Percentiles rank a stretch among this genome's conserved stretches.
These are phyloP conservation scores for Raddia distichophylla DNA, from an alignment of 176 grass and related monocot species.

Conservation along the genomic window DNA sequence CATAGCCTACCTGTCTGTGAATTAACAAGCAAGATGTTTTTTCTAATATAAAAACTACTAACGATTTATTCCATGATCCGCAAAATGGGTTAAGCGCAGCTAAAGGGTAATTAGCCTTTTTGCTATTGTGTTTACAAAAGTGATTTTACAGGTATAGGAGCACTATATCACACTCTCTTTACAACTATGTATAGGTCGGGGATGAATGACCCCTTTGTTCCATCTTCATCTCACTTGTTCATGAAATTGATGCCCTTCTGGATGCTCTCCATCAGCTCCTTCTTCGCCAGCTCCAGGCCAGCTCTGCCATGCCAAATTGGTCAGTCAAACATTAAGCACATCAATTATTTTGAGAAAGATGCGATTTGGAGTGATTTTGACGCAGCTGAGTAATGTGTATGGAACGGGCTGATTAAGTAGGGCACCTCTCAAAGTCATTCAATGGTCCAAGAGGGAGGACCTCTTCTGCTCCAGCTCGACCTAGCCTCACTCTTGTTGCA, in stretches of 20 bases:
- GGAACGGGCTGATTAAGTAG: background rate
- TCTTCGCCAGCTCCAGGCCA: slow-evolving; percentile 86
- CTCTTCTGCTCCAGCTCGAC: slow-evolving; percentile 75
- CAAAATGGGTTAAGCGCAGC: background rate
- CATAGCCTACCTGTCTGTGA: too few relatives aligned
- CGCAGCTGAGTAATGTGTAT: background rate
- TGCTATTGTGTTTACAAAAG: slow-evolving; percentile 4
- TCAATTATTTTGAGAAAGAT: background rate
- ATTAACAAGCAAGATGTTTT: background rate
- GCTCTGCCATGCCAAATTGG: slow-evolving; percentile 48
- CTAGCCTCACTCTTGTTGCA: slow-evolving; percentile 84
- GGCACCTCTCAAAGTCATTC: slow-evolving; percentile 92
- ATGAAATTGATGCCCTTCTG: slow-evolving; percentile 81
- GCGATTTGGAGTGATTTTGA: background rate
- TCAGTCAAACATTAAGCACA: background rate
- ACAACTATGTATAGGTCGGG: slow-evolving; percentile 22
- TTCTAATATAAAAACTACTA: background rate
- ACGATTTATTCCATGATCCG: slow-evolving; percentile 20
- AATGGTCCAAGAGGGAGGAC: slow-evolving; percentile 86
- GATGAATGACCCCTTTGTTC: background rate
- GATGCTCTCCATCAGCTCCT: slow-evolving; percentile 83
- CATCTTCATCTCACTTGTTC: slow-evolving; percentile 58
- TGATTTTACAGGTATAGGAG: slow-evolving; percentile 11
- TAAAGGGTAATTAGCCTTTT: slow-evolving; percentile 28
- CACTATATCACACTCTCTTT: slow-evolving; percentile 38